These are phyloP conservation scores for Dillenia suffruticosa DNA, from an alignment of 164 flowering plant species.

Conservation along the genomic window DNA sequence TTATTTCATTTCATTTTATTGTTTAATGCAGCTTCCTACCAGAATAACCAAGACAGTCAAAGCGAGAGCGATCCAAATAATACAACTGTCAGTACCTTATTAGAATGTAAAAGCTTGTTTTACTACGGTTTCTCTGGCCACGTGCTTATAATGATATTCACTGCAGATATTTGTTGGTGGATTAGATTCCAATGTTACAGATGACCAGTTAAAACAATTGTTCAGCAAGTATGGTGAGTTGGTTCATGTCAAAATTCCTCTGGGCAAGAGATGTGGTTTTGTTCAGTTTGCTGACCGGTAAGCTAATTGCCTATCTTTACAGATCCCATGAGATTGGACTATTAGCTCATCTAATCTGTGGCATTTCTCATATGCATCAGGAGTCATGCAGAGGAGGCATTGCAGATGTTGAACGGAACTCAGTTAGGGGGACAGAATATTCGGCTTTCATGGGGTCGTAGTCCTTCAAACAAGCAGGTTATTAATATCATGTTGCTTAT, in stretches of 20 bases:
- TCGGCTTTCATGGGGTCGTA: conserved; percentile 89
- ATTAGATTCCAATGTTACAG: conserved; percentile 67
- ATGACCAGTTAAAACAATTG: conserved; percentile 63
- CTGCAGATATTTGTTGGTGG: conserved; percentile 88
- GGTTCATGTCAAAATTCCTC: conserved; percentile 81
- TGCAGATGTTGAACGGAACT: conserved; percentile 56
- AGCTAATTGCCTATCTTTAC: conserved; percentile 1
- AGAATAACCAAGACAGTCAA: conserved; percentile 48
- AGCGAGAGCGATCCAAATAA: conserved; percentile 80
- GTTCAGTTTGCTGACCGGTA: conserved; percentile 86
- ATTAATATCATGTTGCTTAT: neutral
- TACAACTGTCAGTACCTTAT: conserved; percentile 70
- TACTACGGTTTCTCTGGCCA: no score
- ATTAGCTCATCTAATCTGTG: neutral
- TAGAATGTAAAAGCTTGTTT: neutral
- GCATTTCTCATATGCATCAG: conserved; percentile 22
- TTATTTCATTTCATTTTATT: neutral
- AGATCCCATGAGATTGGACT: neutral
- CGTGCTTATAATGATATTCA: conserved; percentile 7
- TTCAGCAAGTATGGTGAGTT: conserved; percentile 71
- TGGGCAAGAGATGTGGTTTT: conserved; percentile 89
- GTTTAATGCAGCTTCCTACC: conserved; percentile 65
- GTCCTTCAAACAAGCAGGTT: conserved; percentile 76
- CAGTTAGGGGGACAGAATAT: conserved; percentile 63
- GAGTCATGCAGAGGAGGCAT: conserved; percentile 77